Percentiles rank a stretch among this genome's conserved stretches.
These are phyloP conservation scores for Coemansia sp. DNA, from an alignment of 192 early-diverging fungal species.

Conservation along the genomic window DNA sequence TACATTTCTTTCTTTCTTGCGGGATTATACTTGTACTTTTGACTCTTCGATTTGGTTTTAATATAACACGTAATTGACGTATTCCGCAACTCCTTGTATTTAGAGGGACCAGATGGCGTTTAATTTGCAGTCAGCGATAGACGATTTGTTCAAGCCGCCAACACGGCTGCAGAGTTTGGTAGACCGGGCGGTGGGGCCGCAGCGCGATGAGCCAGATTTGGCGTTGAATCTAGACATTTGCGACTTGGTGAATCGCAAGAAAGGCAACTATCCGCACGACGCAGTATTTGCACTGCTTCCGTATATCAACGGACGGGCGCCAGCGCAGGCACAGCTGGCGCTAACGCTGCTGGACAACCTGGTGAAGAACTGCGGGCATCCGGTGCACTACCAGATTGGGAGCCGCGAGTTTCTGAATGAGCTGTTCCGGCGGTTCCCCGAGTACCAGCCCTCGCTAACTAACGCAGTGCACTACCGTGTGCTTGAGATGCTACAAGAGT, in stretches of 20 bases:
- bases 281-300: constrained; percentile 46
- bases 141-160: constrained; percentile 50
- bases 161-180: constrained; percentile 49
- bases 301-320: constrained; percentile 51
- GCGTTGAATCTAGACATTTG: constrained; percentile 92
- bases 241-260: constrained; percentile 90
- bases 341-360: constrained; percentile 88
- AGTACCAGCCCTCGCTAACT: constrained; percentile 65
- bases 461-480: constrained; percentile 82
- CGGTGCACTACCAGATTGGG: constrained; percentile 94
- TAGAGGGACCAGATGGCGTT: constrained; percentile 27
- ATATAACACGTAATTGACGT: not conserved
- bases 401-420: constrained; percentile 97
- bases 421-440: constrained; percentile 90
- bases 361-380: constrained; percentile 98
- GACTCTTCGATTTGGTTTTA: not conserved
- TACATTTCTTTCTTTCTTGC: too few species aligned
- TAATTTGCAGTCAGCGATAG: constrained; percentile 42
- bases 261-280: constrained; percentile 64
- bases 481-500: constrained; percentile 89
- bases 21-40: not conserved
- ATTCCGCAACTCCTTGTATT: not conserved
- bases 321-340: constrained; percentile 39
- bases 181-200: constrained; percentile 78
- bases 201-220: constrained; percentile 72